Evolutionary conservation across 192 early-diverging fungal genomes (phyloP), one percentile per base, ranked within the genome.

Genomic region (Coemansia guatemalensis): DNA sequence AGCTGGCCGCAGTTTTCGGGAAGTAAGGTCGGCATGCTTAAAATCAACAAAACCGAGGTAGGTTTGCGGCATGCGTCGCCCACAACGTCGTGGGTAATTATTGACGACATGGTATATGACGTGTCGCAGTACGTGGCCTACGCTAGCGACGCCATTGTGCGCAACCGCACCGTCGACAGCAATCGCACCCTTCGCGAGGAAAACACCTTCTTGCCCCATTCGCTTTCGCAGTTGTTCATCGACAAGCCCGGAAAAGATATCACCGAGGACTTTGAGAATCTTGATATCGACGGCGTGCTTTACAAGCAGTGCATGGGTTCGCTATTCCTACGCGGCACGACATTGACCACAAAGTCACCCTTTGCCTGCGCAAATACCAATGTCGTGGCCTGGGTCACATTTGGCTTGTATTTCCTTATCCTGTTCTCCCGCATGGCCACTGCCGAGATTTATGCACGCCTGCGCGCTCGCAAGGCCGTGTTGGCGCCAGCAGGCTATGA

Each of bases 361-460:
- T 75, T 81, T 65, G 78, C 78, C 23, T 81, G 78, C 25, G 78
- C 78, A 29, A 81, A 81, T 55, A 81, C 78, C 50, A 81, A 81
- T 47, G 58, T 81, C 53, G 78, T 81, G 9, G 78, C 72, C 3
- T 81, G 78, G 78, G 62, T 81, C 8, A 81, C 78, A 3, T 81
- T 81, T 53, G 78, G 78, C 2, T 22, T 74, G 49, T 65, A 68
- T 23, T 81, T 81, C 57, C 18, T 81, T 20, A 59, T 72, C 22
- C 44, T 81, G 65, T 68, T 81, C 32, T 56, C 60, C 8, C 65
- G 78, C 24, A 52, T 81, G 55, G 65, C 65, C 21, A 49, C 56
- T 14, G 71, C 78, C 12, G 78, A 81, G 65, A 21, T 57, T 4
- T 75, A 74, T 50, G 72, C 65, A 0, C 48, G 56, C 4, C 53